Evolutionary conservation across 1,284 basidiomycete species (phyloP).

Genomic region (Leccinum subrobustum): DNA sequence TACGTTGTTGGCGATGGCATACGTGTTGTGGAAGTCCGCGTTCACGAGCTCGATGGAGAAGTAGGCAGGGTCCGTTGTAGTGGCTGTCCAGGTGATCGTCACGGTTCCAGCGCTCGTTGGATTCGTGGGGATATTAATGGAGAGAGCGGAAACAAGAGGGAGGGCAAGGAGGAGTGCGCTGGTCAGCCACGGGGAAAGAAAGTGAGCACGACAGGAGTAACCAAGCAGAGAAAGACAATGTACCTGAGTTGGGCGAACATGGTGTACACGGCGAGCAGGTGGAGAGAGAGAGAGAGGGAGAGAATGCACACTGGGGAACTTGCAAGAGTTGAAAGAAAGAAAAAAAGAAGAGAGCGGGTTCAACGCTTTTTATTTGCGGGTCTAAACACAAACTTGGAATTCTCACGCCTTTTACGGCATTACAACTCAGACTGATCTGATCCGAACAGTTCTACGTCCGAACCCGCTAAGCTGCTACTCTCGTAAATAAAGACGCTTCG

Average conservation of each 20-base stretch:
- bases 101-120: constrained; percentile 34
- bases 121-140: constrained; percentile 40
- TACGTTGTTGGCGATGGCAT: constrained; percentile 62
- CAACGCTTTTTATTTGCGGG: constrained; percentile 21
- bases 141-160: constrained; percentile 51
- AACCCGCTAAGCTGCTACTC: too few relatives aligned
- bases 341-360: background rate
- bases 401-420: constrained; percentile 23
- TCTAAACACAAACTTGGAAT: constrained; percentile 14
- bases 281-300: background rate
- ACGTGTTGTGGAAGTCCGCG: constrained; percentile 49
- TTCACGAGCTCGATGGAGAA: constrained; percentile 48
- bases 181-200: background rate
- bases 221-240: background rate
- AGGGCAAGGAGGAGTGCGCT: constrained; percentile 47
- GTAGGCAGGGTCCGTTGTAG: constrained; percentile 39
- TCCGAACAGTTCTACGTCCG: background rate
- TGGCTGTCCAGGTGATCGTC: constrained; percentile 49
- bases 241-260: constrained; percentile 42
- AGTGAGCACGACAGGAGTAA: background rate
- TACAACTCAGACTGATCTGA: constrained; percentile 3
- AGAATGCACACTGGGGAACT: constrained; percentile 11
- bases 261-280: background rate
- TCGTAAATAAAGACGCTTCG: background rate
- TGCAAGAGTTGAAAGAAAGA: constrained; percentile 10